These are phyloP conservation scores for Phytopythium kandeliae DNA, from an alignment of 352 stramenopile species.

Conservation along the genomic window DNA sequence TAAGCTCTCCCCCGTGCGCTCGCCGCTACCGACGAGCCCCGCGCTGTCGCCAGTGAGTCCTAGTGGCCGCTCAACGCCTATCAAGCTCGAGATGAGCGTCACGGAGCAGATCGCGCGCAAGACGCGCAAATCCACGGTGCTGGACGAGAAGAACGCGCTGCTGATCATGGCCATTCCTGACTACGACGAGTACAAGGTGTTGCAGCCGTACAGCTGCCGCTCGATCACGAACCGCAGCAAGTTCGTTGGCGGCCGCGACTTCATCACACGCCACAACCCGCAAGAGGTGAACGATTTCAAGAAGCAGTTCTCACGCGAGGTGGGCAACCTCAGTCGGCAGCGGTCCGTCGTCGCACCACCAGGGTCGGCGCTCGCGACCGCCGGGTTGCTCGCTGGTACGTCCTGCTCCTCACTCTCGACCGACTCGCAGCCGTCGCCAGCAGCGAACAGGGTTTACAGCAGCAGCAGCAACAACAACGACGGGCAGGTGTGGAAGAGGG, in stretches of 20 bases:
- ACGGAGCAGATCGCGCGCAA: constrained; percentile 67
- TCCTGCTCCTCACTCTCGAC: constrained; percentile 7
- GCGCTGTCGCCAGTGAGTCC: constrained; percentile 11
- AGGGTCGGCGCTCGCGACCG: constrained; percentile 14
- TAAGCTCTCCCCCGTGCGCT: constrained; percentile 17
- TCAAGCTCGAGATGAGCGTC: constrained; percentile 47
- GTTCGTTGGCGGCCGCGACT: constrained; percentile 60
- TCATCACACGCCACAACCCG: constrained; percentile 66
- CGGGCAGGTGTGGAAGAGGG: constrained; percentile 34
- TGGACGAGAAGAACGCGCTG: constrained; percentile 65
- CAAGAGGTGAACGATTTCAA: constrained; percentile 75
- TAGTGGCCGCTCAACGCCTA: constrained; percentile 16
- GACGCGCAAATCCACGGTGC: constrained; percentile 59
- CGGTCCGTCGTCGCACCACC: constrained; percentile 54
- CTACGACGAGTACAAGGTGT: constrained; percentile 72
- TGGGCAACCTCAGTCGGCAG: constrained; percentile 60
- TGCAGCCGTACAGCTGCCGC: constrained; percentile 72
- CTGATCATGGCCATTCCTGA: constrained; percentile 67
- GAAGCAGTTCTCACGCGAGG: constrained; percentile 63
- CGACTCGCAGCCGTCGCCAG: constrained; percentile 14
- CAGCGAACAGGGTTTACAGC: too few species aligned
- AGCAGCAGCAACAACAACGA: too few species aligned
- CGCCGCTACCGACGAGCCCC: constrained; percentile 19
- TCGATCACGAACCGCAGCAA: constrained; percentile 53
- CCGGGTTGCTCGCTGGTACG: constrained; percentile 14